Evolutionary conservation across 2,329 filamentous ascomycete species (phyloP), one percentile per base, ranked within the genome.

Genomic region (Ramularia endophylla): DNA sequence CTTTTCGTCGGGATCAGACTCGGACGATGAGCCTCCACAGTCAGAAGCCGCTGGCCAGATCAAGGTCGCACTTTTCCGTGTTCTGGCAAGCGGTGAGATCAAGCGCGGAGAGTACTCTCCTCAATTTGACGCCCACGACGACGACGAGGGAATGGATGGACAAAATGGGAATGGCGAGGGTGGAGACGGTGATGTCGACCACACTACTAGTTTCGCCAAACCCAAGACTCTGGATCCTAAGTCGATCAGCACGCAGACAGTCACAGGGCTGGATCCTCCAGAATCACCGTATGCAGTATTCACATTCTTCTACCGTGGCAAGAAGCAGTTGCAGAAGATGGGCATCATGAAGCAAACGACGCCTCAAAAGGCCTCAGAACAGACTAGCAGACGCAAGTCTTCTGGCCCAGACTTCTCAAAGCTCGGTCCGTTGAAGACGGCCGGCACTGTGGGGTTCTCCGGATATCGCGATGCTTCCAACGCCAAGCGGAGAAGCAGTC

Each of bases 31-130:
- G 63, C 87, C 90, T 54, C 86, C 87, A 1, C 73, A 80, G 44
- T 88, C 90, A 9, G 92, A 97, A 71, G 87, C 92, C 8, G 85
- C 92, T 4, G 92, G 92, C 8, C 92, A 98, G 68, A 98, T 98
- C 70, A 97, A 97, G 68, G 88, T 98, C 13, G 88, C 90, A 48
- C 81, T 98, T 69, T 97, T 95, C 66, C 81, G 92, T 19, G 92
- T 98, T 7, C 73, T 97, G 33, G 92, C 92, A 2, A 95, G 88
- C 5, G 92, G 92, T 11, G 92, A 97, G 64, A 94, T 98, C 61
- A 97, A 95, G 69, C 87, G 89, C 60, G 92, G 92, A 49, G 92
- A 98, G 66, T 98, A 97, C 65, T 95, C 89, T 1, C 92, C 92
- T 9, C 92, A 97, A 59, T 97, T 97, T 51, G 89, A 95, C 62